Evolutionary conservation across 2,329 filamentous ascomycete genomes (phyloP).

Genomic region (Lecanosticta acicola): DNA sequence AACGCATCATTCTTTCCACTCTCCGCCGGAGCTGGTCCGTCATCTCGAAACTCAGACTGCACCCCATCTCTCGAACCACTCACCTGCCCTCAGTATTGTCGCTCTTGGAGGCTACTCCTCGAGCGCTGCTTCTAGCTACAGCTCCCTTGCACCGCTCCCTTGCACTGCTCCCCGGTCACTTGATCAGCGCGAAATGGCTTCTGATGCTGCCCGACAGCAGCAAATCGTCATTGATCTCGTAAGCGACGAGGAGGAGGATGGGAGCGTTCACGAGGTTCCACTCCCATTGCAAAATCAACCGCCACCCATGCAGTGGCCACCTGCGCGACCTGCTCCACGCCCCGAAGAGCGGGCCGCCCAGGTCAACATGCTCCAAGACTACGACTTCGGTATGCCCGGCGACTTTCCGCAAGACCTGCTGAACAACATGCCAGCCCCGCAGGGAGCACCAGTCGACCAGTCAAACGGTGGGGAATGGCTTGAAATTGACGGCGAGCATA

Average conservation of each 20-base stretch:
- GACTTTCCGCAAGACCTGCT: neutral
- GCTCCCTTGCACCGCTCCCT: neutral
- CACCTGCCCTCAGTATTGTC: no score
- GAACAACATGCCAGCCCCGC: neutral
- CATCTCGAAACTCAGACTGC: no score
- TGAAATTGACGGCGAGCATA: constrained; percentile 5
- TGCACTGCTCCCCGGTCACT: neutral
- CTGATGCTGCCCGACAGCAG: constrained; percentile 1
- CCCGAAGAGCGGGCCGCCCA: neutral
- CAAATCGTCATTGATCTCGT: constrained; percentile 23
- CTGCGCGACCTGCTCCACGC: neutral
- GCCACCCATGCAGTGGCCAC: neutral
- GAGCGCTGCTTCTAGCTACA: no score
- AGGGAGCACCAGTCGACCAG: neutral
- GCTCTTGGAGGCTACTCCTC: no score
- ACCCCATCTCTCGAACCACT: no score
- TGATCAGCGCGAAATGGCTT: neutral
- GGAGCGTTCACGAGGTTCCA: neutral
- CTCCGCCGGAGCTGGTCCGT: neutral
- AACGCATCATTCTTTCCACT: neutral
- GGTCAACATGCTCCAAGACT: no score
- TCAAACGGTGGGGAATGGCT: constrained; percentile 1
- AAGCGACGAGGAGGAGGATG: constrained; percentile 22
- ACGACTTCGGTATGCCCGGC: constrained; percentile 2
- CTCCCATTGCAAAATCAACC: neutral